These are phyloP conservation scores for Parastagonospora nodorum DNA, from an alignment of 2,329 filamentous ascomycete genomes.

Conservation along the genomic window DNA sequence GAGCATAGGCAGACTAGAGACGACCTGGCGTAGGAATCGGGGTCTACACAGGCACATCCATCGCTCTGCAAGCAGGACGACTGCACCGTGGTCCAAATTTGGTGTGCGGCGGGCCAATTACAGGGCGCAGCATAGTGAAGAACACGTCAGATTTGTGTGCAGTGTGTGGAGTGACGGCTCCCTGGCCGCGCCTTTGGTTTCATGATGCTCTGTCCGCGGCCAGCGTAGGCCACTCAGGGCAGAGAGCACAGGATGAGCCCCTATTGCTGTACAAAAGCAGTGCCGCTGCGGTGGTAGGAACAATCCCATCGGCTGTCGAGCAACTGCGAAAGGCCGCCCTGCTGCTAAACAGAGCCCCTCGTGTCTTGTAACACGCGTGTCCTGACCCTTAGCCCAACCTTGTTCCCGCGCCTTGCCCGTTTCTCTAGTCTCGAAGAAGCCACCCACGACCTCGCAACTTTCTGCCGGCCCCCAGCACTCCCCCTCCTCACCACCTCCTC, in stretches of 20 bases:
- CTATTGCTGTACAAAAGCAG: constrained; percentile 21
- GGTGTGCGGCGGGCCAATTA: constrained; percentile 12
- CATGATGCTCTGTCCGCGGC: constrained; percentile 21
- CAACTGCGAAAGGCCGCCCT: neutral
- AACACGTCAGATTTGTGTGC: constrained; percentile 37
- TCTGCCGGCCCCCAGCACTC: constrained; percentile 11
- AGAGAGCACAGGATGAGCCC: constrained; percentile 9
- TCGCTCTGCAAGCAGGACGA: constrained; percentile 8
- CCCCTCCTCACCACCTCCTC: constrained; percentile 15
- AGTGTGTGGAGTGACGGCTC: constrained; percentile 16
- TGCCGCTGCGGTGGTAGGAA: constrained; percentile 8
- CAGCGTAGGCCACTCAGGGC: constrained; percentile 27
- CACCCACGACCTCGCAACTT: constrained; percentile 17
- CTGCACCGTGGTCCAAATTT: constrained; percentile 21
- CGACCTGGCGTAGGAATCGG: neutral
- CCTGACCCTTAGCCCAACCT: constrained; percentile 11
- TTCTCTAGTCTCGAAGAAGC: constrained; percentile 18
- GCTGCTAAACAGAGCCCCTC: constrained; percentile 1
- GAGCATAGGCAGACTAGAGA: neutral
- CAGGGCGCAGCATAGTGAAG: constrained; percentile 7
- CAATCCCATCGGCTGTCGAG: neutral
- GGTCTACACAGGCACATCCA: constrained; percentile 3
- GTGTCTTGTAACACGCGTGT: constrained; percentile 24
- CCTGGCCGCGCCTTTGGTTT: constrained; percentile 40
- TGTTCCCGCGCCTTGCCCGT: constrained; percentile 8